These are phyloP conservation scores for Urtica urens DNA, from an alignment of 306 rosid species.

Conservation along the genomic window DNA sequence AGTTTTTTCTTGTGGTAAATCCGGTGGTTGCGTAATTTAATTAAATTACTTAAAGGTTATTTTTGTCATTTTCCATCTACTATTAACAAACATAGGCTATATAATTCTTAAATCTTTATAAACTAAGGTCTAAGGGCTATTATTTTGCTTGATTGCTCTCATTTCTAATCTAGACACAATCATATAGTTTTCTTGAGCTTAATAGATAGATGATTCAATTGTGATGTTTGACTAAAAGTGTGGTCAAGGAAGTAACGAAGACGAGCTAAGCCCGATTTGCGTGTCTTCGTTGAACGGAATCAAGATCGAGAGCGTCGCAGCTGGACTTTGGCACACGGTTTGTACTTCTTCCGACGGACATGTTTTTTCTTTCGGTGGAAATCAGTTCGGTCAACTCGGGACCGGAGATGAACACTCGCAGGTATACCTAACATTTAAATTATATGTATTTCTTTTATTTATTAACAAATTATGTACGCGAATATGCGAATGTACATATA, in stretches of 20 bases:
- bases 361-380: slow-evolving; percentile 72
- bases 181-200: no score
- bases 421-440: slow-evolving; percentile 26
- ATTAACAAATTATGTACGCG: background rate
- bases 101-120: no score
- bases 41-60: no score
- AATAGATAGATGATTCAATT: no score
- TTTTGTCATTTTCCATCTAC: no score
- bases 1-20: no score
- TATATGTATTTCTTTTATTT: background rate
- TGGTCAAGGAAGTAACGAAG: slow-evolving; percentile 67
- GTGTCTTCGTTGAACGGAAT: slow-evolving; percentile 52
- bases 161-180: no score
- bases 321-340: slow-evolving; percentile 88
- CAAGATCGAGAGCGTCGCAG: slow-evolving; percentile 44
- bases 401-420: slow-evolving; percentile 62
- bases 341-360: slow-evolving; percentile 54
- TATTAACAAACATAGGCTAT: no score
- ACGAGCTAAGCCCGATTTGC: slow-evolving; percentile 58
- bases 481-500: slow-evolving; percentile 18
- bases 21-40: no score
- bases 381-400: slow-evolving; percentile 91
- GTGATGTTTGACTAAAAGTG: slow-evolving; percentile 28
- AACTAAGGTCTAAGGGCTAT: no score
- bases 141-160: no score